These are phyloP conservation scores for Massospora cicadina DNA, from an alignment of 371 early-diverging fungal genomes.

Conservation along the genomic window DNA sequence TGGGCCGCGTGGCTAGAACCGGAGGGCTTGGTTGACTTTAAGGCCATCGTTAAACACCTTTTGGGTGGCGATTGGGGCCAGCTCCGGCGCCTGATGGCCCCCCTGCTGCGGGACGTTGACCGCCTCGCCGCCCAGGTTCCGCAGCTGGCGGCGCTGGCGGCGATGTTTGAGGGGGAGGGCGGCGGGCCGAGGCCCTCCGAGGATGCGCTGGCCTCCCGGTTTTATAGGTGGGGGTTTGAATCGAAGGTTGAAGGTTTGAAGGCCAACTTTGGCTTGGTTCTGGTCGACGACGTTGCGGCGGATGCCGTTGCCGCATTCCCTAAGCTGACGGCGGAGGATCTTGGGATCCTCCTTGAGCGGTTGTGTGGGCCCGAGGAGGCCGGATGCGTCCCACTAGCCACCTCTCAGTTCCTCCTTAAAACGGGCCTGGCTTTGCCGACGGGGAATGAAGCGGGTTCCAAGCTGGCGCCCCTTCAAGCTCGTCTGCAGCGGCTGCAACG, in stretches of 20 bases:
- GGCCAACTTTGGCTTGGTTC: neutral
- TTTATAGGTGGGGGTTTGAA: neutral
- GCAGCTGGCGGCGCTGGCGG: neutral
- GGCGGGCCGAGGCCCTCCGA: neutral
- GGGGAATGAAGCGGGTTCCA: neutral
- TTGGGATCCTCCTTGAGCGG: neutral
- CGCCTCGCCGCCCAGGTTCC: neutral
- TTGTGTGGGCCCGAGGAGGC: neutral
- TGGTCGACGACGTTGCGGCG: neutral
- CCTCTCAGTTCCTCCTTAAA: neutral
- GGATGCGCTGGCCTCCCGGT: neutral
- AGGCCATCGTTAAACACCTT: neutral
- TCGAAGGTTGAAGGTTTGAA: neutral
- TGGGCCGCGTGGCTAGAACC: neutral
- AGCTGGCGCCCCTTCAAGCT: neutral
- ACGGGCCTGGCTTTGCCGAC: neutral
- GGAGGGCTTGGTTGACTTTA: neutral
- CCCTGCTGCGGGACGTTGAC: neutral
- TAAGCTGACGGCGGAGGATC: neutral
- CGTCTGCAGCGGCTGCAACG: neutral
- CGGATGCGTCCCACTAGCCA: neutral
- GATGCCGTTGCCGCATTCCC: neutral
- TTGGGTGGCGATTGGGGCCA: neutral
- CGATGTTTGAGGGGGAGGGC: neutral
- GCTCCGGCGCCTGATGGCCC: neutral